phyloP scores from a whole-genome alignment of 2,329 filamentous ascomycete species.

The Cercospora zeina region DNA sequence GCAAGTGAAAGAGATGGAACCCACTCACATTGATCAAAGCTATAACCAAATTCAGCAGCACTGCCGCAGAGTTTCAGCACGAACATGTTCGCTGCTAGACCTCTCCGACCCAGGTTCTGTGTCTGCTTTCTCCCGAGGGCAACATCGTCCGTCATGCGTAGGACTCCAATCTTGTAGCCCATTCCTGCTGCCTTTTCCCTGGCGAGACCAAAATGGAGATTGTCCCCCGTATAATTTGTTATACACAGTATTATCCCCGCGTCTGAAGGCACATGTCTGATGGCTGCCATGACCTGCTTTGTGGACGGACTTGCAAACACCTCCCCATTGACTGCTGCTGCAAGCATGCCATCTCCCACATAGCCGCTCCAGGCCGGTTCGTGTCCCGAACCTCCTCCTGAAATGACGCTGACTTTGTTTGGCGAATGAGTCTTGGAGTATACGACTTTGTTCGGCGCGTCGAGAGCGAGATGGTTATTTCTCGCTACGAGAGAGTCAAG shows the following conservation, averaged over 20 bases:
- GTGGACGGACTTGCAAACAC: slow-evolving; percentile 53
- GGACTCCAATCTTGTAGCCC: slow-evolving; percentile 50
- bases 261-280: slow-evolving; percentile 49
- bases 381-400: slow-evolving; percentile 51
- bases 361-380: slow-evolving; percentile 54
- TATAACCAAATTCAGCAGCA: slow-evolving; percentile 48
- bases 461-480: slow-evolving; percentile 49
- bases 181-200: slow-evolving; percentile 50
- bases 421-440: slow-evolving; percentile 49
- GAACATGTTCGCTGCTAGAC: slow-evolving; percentile 52
- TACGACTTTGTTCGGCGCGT: slow-evolving; percentile 52
- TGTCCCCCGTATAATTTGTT: slow-evolving; percentile 54
- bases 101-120: slow-evolving; percentile 52
- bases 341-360: slow-evolving; percentile 52
- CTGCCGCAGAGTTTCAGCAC: slow-evolving; percentile 52
- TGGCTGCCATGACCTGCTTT: slow-evolving; percentile 53
- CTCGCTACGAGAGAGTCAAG: slow-evolving; percentile 51
- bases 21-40: slow-evolving; percentile 44
- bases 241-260: slow-evolving; percentile 52
- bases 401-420: slow-evolving; percentile 49
- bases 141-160: slow-evolving; percentile 54
- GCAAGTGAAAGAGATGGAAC: background rate
- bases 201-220: slow-evolving; percentile 53
- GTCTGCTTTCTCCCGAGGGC: slow-evolving; percentile 51
- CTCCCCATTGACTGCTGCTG: slow-evolving; percentile 51